Evolutionary conservation across 1,284 basidiomycete genomes (phyloP), one percentile per base, ranked within the genome.

Genomic region (Baeospora myosura): DNA sequence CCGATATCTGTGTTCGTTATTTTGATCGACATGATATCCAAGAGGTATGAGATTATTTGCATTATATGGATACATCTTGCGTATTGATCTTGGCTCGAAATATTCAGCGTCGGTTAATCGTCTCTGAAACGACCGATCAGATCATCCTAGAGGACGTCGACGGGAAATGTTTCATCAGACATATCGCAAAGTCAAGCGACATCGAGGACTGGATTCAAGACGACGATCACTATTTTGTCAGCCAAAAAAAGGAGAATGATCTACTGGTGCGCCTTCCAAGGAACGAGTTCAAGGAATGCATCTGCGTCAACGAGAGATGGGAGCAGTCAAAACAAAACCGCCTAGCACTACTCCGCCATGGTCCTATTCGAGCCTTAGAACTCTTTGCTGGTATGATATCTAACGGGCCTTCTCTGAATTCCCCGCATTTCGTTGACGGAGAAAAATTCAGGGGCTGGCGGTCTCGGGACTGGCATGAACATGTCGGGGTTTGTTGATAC

Each of bases 391-490:
- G 81, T 80, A 52, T 45, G 57, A 47, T 30, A 25, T 34, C 28
- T 41, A 11, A 36, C 17, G 20, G 1, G 25, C n/a, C 8, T 33
- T 34, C 31, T 11, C 29, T 40, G 35, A 14, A 33, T 17, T 28
- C 39, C 7, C 33, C 44, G 47, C 21, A 39, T 29, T 30, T 35
- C 40, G 24, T 41, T 33, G 37, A 35, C 39, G 33, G 5, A 16
- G 11, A 20, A 32, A 8, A 20, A 42, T 40, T 10, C 43, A 82
- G 81, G 82, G 52, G 81, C 80, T 41, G 82, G 81, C 43, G 82
- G 82, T 3, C 64, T 86, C 7, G 79, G 81, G 5, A 71, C 74
- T 23, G 82, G 82, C 1, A 61, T 86, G 44, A 68, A 77, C 37
- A 49, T 73, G 44, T 76, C 77, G 10, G 68, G 70, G 0, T 73